Conservation (phyloP, 2,329 filamentous ascomycete species). For the Pseudogymnoascus sp. region DNA sequence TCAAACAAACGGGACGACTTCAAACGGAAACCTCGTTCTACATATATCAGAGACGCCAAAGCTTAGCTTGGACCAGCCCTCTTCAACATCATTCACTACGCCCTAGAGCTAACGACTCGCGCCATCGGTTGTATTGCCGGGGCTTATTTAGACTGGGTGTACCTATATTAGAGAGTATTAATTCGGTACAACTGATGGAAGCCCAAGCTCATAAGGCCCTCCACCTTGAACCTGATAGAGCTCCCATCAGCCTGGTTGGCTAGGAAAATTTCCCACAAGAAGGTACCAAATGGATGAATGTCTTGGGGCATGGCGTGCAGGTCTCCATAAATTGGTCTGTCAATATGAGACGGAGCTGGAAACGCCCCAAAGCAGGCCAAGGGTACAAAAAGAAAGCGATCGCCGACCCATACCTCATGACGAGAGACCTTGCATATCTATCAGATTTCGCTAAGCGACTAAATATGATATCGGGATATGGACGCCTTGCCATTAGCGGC, state of each 20-base stretch:
- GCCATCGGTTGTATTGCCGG: neutral
- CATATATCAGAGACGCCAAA: neutral
- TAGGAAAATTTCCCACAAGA: neutral
- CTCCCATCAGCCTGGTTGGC: neutral
- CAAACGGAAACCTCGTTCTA: conserved; percentile 2
- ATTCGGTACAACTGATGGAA: neutral
- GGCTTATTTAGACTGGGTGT: neutral
- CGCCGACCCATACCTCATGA: neutral
- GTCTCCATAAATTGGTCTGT: neutral
- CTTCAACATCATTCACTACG: neutral
- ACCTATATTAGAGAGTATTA: neutral
- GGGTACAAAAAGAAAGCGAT: conserved; percentile 1
- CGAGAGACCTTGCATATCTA: conserved; percentile 6
- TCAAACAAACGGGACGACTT: neutral
- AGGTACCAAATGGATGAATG: neutral
- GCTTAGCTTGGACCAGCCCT: neutral
- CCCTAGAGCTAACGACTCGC: neutral
- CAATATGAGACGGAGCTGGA: neutral
- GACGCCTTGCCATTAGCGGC: neutral
- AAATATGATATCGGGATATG: neutral
- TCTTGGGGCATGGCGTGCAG: neutral
- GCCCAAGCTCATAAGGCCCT: neutral
- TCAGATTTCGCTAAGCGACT: neutral
- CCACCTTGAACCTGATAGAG: neutral
- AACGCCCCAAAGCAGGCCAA: neutral